Evolutionary conservation across 2,329 filamentous ascomycete species (phyloP), one percentile per base, ranked within the genome.

Genomic region (Xylariaceae sp.): DNA sequence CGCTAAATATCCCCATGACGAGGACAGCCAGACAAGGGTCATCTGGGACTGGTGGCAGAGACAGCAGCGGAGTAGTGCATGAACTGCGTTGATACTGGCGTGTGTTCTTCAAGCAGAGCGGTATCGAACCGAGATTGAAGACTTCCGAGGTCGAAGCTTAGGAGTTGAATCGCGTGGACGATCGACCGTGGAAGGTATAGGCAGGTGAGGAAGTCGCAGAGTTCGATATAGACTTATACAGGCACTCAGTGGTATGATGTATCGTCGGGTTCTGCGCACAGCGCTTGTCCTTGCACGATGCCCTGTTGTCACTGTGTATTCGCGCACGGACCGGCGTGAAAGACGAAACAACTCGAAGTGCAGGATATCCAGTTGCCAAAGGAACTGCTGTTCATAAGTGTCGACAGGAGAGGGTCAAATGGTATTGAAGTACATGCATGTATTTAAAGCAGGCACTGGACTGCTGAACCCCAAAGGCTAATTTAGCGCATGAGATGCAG

Each of bases 1-100:
- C 81, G 70, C 82, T 80, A 61, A 86, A 71, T 59, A 78, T 73
- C 64, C 79, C 80, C 83, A 88, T 88, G 63, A 62, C 67, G 65
- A 65, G 53, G 43, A 48, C 52, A 56, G 50, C 51, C 60, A 57
- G 53, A 57, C 56, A 59, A 57, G 60, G 63, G 37, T 69, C 69
- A 74, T 73, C 66, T 67, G 70, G 62, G 56, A 53, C 44, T 39
- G 31, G n/a, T 36, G 39, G 47, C 26, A 42, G 45, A 50, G 43
- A 47, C 43, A 50, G 24, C 36, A 38, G 36, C 24, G 35, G 17
- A n/a, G 44, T 37, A 51, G 44, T 44, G 47, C 52, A 55, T 54
- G 49, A 34, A 37, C 40, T 44, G 34, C 33, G 33, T 34, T 34
- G 35, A 24, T 24, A 38, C 38, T 36, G 41, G 28, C 28, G 21